Percentiles rank a stretch among this genome's conserved stretches.
phyloP scores from a whole-genome alignment of 257 asterid species.

The Craterostigma plantagineum region DNA sequence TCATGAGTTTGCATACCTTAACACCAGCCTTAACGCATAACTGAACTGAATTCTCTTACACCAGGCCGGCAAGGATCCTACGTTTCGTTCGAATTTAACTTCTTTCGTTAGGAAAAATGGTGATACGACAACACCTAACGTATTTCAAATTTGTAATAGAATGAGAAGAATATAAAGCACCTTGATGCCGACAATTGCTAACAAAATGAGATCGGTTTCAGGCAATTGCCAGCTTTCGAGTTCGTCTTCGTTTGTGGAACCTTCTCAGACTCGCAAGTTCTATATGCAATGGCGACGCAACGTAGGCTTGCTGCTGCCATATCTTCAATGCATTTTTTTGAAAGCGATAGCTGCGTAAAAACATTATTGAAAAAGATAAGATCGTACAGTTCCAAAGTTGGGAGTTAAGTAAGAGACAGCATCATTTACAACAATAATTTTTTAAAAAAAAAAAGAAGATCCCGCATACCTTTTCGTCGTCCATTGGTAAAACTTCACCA shows the following conservation, averaged over 20 bases:
- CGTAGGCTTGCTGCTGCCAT: constrained; percentile 55
- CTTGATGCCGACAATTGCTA: constrained; percentile 66
- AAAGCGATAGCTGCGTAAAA: constrained; percentile 18
- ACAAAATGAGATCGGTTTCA: constrained; percentile 40
- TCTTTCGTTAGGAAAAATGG: background rate
- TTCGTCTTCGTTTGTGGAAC: constrained; percentile 42
- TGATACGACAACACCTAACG: constrained; percentile 2
- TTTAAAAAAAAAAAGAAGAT: background rate
- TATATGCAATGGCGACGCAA: constrained; percentile 56
- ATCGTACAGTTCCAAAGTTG: too few species aligned
- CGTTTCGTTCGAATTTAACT: constrained; percentile 3
- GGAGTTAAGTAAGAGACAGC: too few species aligned
- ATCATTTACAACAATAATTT: background rate
- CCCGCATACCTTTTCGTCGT: constrained; percentile 33
- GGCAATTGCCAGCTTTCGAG: constrained; percentile 41
- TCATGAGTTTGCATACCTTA: constrained; percentile 26
- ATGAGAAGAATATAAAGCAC: constrained; percentile 11
- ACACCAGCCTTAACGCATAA: constrained; percentile 50
- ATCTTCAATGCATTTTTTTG: constrained; percentile 32
- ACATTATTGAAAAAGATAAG: too few species aligned
- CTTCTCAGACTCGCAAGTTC: constrained; percentile 16
- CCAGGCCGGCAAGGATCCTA: constrained; percentile 61
- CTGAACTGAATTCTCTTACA: constrained; percentile 46
- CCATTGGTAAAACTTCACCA: constrained; percentile 29
- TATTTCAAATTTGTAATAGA: background rate